Evolutionary conservation across 768 basidiomycete species (phyloP).

Genomic region (Panellus pusillus): DNA sequence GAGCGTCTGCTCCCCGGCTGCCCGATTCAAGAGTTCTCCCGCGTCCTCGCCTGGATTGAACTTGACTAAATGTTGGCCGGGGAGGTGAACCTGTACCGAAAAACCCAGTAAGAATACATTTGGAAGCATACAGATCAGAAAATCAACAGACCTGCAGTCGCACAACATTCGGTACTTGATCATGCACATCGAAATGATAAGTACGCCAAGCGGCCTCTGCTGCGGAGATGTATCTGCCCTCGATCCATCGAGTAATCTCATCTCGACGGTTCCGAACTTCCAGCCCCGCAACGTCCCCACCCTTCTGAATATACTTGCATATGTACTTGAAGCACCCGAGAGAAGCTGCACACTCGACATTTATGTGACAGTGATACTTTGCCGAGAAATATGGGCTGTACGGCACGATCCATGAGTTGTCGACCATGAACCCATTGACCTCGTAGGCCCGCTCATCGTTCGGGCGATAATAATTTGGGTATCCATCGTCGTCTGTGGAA

Average conservation of each 20-base stretch:
- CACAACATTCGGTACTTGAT: conserved; percentile 36
- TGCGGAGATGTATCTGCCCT: conserved; percentile 29
- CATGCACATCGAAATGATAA: conserved; percentile 34
- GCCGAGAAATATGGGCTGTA: conserved; percentile 22
- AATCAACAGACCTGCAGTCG: conserved; percentile 24
- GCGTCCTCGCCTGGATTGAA: conserved; percentile 32
- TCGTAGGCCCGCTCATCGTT: conserved; percentile 4
- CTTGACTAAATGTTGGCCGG: conserved; percentile 37
- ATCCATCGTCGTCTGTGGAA: conserved; percentile 10
- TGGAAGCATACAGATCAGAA: no score
- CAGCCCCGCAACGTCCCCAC: conserved; percentile 4
- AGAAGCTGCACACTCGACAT: conserved; percentile 36
- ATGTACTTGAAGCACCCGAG: conserved; percentile 24
- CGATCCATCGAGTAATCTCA: conserved; percentile 20
- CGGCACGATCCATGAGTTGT: conserved; percentile 26
- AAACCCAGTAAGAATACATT: no score
- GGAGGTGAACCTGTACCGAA: conserved; percentile 40
- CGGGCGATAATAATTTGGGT: conserved; percentile 7
- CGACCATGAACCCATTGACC: background rate
- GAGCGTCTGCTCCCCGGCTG: conserved; percentile 15
- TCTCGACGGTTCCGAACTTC: background rate
- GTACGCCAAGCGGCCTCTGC: conserved; percentile 38
- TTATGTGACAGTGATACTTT: conserved; percentile 33
- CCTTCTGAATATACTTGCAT: background rate
- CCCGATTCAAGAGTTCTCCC: conserved; percentile 7